These are phyloP conservation scores for Peronospora destructor DNA, from an alignment of 352 stramenopile genomes.

Conservation along the genomic window DNA sequence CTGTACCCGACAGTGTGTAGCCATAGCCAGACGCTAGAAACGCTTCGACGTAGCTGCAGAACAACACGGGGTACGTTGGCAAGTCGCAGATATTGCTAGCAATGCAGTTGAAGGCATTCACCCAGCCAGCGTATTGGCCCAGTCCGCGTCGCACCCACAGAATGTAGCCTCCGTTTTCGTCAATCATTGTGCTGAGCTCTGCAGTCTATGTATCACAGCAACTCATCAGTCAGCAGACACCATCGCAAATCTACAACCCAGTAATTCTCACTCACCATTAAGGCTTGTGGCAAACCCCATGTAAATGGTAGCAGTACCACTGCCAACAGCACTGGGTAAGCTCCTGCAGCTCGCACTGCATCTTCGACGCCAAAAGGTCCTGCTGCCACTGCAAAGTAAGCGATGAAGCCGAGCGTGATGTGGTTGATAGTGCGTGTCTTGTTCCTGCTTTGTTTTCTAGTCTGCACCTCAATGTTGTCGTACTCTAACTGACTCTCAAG, in stretches of 20 bases:
- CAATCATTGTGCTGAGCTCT: slow-evolving; percentile 79
- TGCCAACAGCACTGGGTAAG: slow-evolving; percentile 63
- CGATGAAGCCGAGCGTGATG: slow-evolving; percentile 77
- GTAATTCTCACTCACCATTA: slow-evolving; percentile 44
- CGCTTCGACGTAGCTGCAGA: slow-evolving; percentile 79
- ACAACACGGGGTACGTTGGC: slow-evolving; percentile 78
- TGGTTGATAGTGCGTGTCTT: slow-evolving; percentile 74
- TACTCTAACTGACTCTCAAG: slow-evolving; percentile 46
- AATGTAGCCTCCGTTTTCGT: slow-evolving; percentile 83
- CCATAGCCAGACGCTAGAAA: slow-evolving; percentile 60
- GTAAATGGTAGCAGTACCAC: slow-evolving; percentile 72
- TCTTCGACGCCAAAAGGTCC: slow-evolving; percentile 78
- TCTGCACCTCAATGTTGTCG: slow-evolving; percentile 28
- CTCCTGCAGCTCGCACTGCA: slow-evolving; percentile 59
- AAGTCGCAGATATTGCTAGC: slow-evolving; percentile 81
- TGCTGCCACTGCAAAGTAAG: slow-evolving; percentile 75
- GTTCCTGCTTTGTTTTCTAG: slow-evolving; percentile 16
- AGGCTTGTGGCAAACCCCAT: slow-evolving; percentile 74
- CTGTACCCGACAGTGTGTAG: slow-evolving; percentile 39
- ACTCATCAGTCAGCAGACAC: not conserved
- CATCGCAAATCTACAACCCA: slow-evolving; percentile 1
- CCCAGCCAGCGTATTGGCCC: slow-evolving; percentile 73
- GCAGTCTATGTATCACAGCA: slow-evolving; percentile 37
- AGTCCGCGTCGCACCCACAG: slow-evolving; percentile 76
- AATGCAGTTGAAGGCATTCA: slow-evolving; percentile 83